Percentiles rank a stretch among this genome's conserved stretches.
Evolutionary conservation across 2,329 filamentous ascomycete genomes (phyloP).

Genomic region (Aaosphaeria arxii): DNA sequence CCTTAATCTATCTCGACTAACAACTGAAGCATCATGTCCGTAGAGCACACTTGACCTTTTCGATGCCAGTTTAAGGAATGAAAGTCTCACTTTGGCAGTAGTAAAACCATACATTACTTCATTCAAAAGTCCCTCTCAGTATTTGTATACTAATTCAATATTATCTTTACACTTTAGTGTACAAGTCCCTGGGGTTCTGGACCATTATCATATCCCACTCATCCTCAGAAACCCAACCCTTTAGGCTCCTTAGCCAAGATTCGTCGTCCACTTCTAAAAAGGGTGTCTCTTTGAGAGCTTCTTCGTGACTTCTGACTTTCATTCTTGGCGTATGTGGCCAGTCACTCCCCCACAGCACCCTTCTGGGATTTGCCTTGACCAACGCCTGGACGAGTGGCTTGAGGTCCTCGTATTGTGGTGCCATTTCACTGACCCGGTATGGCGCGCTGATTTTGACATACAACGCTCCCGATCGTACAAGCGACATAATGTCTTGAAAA

Average conservation of each 20-base stretch:
- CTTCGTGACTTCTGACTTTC: slow-evolving; percentile 33
- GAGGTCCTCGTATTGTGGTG: slow-evolving; percentile 31
- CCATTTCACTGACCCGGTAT: slow-evolving; percentile 31
- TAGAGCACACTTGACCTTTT: no score
- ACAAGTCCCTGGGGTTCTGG: slow-evolving; percentile 4
- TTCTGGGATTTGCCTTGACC: slow-evolving; percentile 30
- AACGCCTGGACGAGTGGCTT: slow-evolving; percentile 27
- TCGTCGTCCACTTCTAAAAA: slow-evolving; percentile 22
- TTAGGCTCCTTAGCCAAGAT: slow-evolving; percentile 23
- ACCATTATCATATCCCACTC: slow-evolving; percentile 9
- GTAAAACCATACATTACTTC: no score
- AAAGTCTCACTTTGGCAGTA: no score
- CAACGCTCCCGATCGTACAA: slow-evolving; percentile 29
- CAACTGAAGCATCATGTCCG: no score
- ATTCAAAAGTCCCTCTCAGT: neutral
- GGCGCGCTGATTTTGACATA: slow-evolving; percentile 41
- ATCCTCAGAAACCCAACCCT: slow-evolving; percentile 17
- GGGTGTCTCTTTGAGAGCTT: slow-evolving; percentile 31
- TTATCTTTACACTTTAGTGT: neutral
- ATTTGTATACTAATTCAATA: neutral
- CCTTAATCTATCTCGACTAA: no score
- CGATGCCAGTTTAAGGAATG: no score
- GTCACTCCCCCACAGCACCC: slow-evolving; percentile 39
- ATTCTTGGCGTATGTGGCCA: slow-evolving; percentile 40
- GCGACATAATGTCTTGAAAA: slow-evolving; percentile 24